A percentile compares a stretch with the other conserved stretches of the same genome.
Conservation (phyloP, 495 filamentous ascomycete species). For the Aspergillus incahuasiensis region DNA sequence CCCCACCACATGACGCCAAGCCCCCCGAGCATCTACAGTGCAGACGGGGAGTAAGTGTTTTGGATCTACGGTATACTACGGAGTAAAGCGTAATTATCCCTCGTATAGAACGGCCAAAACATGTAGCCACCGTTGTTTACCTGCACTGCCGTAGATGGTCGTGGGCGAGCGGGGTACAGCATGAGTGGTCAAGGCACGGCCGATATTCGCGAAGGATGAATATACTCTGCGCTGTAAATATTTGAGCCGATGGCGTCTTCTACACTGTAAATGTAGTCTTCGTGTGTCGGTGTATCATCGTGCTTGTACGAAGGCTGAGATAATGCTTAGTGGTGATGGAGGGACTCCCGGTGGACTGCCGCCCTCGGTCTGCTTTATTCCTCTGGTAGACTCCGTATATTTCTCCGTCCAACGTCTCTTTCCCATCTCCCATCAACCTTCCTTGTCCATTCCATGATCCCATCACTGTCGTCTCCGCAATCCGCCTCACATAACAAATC, state of each 20-base stretch:
- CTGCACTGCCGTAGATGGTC: too few relatives aligned
- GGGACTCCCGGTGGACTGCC: not conserved
- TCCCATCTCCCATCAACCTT: not conserved
- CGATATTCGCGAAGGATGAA: too few relatives aligned
- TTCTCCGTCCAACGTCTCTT: not conserved
- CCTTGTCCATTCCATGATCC: not conserved
- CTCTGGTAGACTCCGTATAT: not conserved
- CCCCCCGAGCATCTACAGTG: conserved; percentile 4
- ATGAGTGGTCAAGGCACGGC: too few relatives aligned
- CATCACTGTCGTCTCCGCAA: not conserved
- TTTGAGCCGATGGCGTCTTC: too few relatives aligned
- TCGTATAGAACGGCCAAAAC: too few relatives aligned
- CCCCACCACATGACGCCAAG: conserved; percentile 37
- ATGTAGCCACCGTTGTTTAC: too few relatives aligned
- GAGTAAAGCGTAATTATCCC: too few relatives aligned
- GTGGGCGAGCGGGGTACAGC: too few relatives aligned
- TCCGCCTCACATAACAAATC: not conserved
- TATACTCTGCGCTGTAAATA: too few relatives aligned
- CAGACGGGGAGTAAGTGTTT: too few relatives aligned
- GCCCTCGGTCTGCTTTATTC: not conserved
- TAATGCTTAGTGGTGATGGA: not conserved
- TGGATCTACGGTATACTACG: too few relatives aligned
- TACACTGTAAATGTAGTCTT: too few relatives aligned
- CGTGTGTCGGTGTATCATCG: not conserved
- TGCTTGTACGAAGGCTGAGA: not conserved